These are phyloP conservation scores for Entomortierella lignicola DNA, from an alignment of 192 early-diverging fungal genomes.

Conservation along the genomic window DNA sequence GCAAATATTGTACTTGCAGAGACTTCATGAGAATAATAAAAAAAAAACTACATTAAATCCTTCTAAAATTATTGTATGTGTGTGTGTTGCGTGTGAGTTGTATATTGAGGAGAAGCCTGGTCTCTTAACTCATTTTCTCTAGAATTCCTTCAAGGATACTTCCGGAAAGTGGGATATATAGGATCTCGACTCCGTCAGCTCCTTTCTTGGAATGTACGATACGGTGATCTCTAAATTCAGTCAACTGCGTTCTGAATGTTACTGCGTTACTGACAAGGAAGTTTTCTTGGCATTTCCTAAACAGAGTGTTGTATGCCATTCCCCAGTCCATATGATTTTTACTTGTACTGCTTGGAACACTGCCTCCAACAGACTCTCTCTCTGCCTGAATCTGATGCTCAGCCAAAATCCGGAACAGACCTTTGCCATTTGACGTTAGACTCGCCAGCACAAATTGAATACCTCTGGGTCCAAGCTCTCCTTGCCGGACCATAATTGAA, in stretches of 20 bases:
- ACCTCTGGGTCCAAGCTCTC: conserved; percentile 72
- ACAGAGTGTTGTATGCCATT: conserved; percentile 76
- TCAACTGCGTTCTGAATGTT: conserved; percentile 90
- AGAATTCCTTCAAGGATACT: conserved; percentile 73
- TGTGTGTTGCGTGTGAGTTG: neutral
- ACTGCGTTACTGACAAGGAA: conserved; percentile 87
- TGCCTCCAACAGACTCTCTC: conserved; percentile 24
- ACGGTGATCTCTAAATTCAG: conserved; percentile 93
- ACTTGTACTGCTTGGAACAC: conserved; percentile 3
- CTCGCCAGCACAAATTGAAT: conserved; percentile 85
- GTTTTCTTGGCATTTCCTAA: conserved; percentile 78
- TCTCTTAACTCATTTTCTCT: conserved; percentile 64
- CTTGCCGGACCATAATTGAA: conserved; percentile 68
- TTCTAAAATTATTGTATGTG: neutral
- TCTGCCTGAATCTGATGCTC: conserved; percentile 78
- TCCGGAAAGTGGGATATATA: conserved; percentile 80
- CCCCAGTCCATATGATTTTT: conserved; percentile 54
- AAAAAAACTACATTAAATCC: neutral
- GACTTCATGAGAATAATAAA: neutral
- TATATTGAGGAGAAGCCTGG: neutral
- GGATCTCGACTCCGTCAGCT: conserved; percentile 72
- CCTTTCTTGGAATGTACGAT: conserved; percentile 77
- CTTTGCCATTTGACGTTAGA: conserved; percentile 86
- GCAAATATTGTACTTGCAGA: conserved; percentile 4
- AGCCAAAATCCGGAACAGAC: conserved; percentile 87